A percentile compares a stretch with the other conserved stretches of the same genome.
Conservation (phyloP, 495 filamentous ascomycete genomes). For the Oleoguttula mirabilis region DNA sequence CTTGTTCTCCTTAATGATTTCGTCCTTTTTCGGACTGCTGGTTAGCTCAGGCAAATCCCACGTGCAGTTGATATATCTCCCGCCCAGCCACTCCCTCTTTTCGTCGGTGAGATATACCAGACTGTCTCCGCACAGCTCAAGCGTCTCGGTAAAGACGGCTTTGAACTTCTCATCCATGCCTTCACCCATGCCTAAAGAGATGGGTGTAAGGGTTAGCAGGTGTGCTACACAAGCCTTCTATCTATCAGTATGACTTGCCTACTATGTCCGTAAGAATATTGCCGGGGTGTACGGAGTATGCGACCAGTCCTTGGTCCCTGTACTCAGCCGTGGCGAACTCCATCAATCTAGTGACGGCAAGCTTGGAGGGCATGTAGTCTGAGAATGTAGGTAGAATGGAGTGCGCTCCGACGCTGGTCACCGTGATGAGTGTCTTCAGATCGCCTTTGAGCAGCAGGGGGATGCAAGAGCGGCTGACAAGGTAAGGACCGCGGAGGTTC, state of each 20-base stretch:
- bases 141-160: neutral
- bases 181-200: too few species aligned
- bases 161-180: neutral
- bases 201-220: too few species aligned
- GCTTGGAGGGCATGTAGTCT: constrained; percentile 37
- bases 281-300: constrained; percentile 41
- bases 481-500: constrained; percentile 38
- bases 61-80: neutral
- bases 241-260: too few species aligned
- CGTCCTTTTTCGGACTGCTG: neutral
- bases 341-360: constrained; percentile 38
- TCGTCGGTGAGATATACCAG: neutral
- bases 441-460: constrained; percentile 32
- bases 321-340: constrained; percentile 38
- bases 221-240: too few species aligned
- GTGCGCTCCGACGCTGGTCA: constrained; percentile 36
- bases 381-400: constrained; percentile 22
- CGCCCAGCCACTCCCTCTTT: neutral
- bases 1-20: neutral
- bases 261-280: constrained; percentile 37
- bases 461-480: constrained; percentile 29
- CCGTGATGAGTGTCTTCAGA: constrained; percentile 37
- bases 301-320: constrained; percentile 34
- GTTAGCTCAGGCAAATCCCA: neutral
- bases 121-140: neutral